Percentiles rank a stretch among this genome's conserved stretches.
These are phyloP conservation scores for Mrakia blollopis DNA, from an alignment of 768 basidiomycete species.

Conservation along the genomic window DNA sequence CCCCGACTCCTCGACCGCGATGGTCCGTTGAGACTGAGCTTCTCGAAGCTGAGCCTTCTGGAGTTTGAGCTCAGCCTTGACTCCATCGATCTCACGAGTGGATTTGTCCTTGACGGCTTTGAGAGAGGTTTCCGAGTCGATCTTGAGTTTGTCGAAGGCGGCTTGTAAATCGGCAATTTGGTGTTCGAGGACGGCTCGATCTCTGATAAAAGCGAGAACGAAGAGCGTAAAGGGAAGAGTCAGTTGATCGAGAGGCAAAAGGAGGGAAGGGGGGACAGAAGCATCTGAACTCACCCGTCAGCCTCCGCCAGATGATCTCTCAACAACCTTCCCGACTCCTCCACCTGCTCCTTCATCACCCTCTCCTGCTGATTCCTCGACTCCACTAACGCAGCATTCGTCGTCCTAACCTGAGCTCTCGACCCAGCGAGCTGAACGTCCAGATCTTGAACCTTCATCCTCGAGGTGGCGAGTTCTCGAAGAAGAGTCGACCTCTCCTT, in stretches of 20 bases:
- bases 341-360: slow-evolving; percentile 14
- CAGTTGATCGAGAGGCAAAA: neutral
- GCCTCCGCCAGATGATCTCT: slow-evolving; percentile 30
- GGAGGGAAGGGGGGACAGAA: neutral
- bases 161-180: slow-evolving; percentile 21
- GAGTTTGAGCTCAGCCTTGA: slow-evolving; percentile 30
- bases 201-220: neutral
- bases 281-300: slow-evolving; percentile 31
- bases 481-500: slow-evolving; percentile 11
- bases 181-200: slow-evolving; percentile 32
- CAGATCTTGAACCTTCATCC: slow-evolving; percentile 24
- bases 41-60: slow-evolving; percentile 15
- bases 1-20: slow-evolving; percentile 2
- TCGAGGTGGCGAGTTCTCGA: slow-evolving; percentile 21
- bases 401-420: neutral
- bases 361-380: slow-evolving; percentile 15
- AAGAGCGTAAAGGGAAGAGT: neutral
- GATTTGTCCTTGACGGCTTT: slow-evolving; percentile 11
- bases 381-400: neutral
- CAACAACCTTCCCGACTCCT: slow-evolving; percentile 13
- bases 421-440: slow-evolving; percentile 17
- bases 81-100: slow-evolving; percentile 23
- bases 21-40: neutral
- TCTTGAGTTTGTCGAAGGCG: neutral
- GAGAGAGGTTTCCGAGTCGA: slow-evolving; percentile 1